These are phyloP conservation scores for Sisymbrium altissimum DNA, from an alignment of 345 rosid species.

Conservation along the genomic window DNA sequence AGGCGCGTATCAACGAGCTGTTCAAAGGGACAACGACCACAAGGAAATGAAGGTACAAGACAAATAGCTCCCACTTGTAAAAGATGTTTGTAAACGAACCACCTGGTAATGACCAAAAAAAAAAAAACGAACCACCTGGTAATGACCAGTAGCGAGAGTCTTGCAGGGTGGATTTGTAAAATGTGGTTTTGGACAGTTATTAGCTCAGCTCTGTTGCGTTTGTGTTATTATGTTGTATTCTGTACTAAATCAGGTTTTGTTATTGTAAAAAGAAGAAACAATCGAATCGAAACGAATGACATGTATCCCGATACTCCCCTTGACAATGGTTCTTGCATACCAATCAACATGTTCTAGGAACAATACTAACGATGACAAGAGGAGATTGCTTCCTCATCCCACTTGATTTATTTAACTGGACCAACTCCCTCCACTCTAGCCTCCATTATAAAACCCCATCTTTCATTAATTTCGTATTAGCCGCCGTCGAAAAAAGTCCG, in stretches of 20 bases:
- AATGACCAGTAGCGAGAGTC: constrained; percentile 22
- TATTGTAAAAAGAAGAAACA: constrained; percentile 9
- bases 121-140: constrained; percentile 20
- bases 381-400: too few relatives aligned
- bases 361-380: too few relatives aligned
- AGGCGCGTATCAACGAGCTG: constrained; percentile 48
- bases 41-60: constrained; percentile 45
- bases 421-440: too few relatives aligned
- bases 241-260: constrained; percentile 1
- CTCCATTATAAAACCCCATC: too few relatives aligned
- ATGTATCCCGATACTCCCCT: background rate
- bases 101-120: constrained; percentile 18
- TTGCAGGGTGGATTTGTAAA: constrained; percentile 26
- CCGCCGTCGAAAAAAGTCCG: too few relatives aligned
- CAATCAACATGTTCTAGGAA: background rate
- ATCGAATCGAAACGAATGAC: background rate
- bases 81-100: constrained; percentile 13
- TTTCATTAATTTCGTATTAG: too few relatives aligned
- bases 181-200: constrained; percentile 22
- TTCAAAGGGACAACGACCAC: constrained; percentile 54
- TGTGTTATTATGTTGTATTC: constrained; percentile 20
- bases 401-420: too few relatives aligned
- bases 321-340: background rate
- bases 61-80: constrained; percentile 2
- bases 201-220: constrained; percentile 18